These are phyloP conservation scores for Candida nanaspora DNA, from an alignment of 805 yeast genomes.

Conservation along the genomic window DNA sequence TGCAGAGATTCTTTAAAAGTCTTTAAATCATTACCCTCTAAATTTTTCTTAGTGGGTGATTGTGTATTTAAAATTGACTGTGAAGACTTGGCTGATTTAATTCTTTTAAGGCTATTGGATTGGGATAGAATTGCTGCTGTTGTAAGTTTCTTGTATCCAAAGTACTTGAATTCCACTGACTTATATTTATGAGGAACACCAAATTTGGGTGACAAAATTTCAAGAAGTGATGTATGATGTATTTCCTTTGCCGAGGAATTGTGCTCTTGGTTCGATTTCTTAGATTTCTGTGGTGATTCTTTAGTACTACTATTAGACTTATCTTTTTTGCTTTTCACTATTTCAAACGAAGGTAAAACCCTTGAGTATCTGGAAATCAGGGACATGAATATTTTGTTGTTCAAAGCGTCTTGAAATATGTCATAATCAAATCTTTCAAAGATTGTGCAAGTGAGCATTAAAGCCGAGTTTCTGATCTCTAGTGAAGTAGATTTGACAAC, in stretches of 20 bases:
- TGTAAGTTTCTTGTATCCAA: constrained; percentile 12
- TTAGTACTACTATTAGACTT: constrained; percentile 4
- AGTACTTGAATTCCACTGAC: constrained; percentile 47
- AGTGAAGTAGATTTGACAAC: constrained; percentile 55
- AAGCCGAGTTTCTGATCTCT: constrained; percentile 49
- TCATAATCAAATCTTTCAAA: constrained; percentile 49
- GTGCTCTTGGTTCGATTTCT: neutral
- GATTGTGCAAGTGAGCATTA: constrained; percentile 44
- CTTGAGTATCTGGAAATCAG: neutral
- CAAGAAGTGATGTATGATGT: constrained; percentile 18
- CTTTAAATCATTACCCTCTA: neutral
- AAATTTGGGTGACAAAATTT: constrained; percentile 23
- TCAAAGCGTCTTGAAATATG: constrained; percentile 22
- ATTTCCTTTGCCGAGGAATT: neutral
- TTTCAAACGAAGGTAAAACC: constrained; percentile 6
- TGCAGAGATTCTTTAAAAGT: constrained; percentile 35
- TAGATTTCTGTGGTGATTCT: constrained; percentile 4
- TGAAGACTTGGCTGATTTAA: neutral
- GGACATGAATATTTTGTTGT: constrained; percentile 32
- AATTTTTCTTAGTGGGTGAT: constrained; percentile 7
- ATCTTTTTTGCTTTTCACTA: neutral
- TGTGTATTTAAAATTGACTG: constrained; percentile 3
- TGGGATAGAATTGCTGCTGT: too few relatives aligned
- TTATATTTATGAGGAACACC: constrained; percentile 52
- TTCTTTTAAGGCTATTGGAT: too few relatives aligned